Evolutionary conservation across 73 alveolate species (phyloP), one percentile per base, ranked within the genome.

Genomic region (Paramecium tetraurelia): DNA sequence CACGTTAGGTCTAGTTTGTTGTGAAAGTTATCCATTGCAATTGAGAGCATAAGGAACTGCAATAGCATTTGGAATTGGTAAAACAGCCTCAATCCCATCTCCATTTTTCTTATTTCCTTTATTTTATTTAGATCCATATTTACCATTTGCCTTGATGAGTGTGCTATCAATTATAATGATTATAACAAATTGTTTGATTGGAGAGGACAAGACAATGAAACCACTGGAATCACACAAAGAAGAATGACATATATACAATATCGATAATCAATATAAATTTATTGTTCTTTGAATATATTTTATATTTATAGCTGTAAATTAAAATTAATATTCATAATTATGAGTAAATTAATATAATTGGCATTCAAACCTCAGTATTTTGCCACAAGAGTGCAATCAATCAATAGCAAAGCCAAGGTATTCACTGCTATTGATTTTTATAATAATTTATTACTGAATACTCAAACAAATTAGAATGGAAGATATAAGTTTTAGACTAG

Each of bases 81-180:
- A 46, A 46, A 24, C 57, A 2, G 10, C 75, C 4, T 75, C 72
- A 0, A 46, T 80, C 24, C 90, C 90, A 18, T 40, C 71, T 48
- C 90, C 90, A 41, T 80, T 31, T 80, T 11, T 80, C 2, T 21
- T 80, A 44, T 80, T 80, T 80, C 90, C 90, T 8, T 24, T 80
- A 9, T 80, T 43, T 80, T 40, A 41, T 3, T 6, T 80, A 21
- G 72, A 46, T 80, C 76, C 70, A 20, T 80, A 80, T 80, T 14
- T 80, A 35, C 44, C 7, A 38, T 38, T 38, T 38, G 9, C 44
- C 7, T 6, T 38, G 11, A 38, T 38, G 9, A 6, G 44, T 6
- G 9, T 38, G 9, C 9, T 38, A 40, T 40, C 10, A 40, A 40
- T 40, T 7, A 5, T 40, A 12, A 40, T 40, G 8, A 40, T 7